phyloP scores from a whole-genome alignment of 1,284 basidiomycete genomes.

The Boletus holoroseus region DNA sequence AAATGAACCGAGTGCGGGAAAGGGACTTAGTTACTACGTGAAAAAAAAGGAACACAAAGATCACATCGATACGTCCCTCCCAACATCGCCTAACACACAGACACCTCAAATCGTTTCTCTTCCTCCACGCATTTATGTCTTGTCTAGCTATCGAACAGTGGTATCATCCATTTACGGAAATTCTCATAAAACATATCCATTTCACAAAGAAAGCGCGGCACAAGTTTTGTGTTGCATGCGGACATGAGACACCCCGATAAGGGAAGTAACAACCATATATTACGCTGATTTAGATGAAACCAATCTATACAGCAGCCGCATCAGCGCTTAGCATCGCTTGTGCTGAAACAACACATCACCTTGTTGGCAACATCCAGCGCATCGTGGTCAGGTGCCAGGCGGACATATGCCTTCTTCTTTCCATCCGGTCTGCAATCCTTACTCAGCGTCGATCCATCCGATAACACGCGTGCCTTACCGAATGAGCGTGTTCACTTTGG shows the following conservation, averaged over 20 bases:
- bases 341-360: slow-evolving; percentile 42
- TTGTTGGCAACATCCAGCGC: slow-evolving; percentile 99
- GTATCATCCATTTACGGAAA: not conserved
- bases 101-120: too few relatives aligned
- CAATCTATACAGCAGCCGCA: slow-evolving; percentile 53
- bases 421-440: slow-evolving; percentile 78
- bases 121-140: too few relatives aligned
- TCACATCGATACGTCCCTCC: not conserved
- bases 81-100: not conserved
- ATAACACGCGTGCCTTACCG: slow-evolving; percentile 50
- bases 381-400: slow-evolving; percentile 92
- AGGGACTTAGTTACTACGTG: not conserved
- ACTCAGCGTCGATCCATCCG: not conserved
- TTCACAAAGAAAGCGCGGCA: not conserved
- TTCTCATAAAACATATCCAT: not conserved
- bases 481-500: slow-evolving; percentile 97
- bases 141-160: not conserved
- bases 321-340: slow-evolving; percentile 5
- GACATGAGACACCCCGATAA: slow-evolving; percentile 5
- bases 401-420: slow-evolving; percentile 99
- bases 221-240: not conserved
- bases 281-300: slow-evolving; percentile 61
- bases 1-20: slow-evolving; percentile 3
- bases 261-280: slow-evolving; percentile 1
- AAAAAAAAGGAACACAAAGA: not conserved